Conservation (phyloP, 2,329 filamentous ascomycete genomes). For the Claviceps humidiphila region DNA sequence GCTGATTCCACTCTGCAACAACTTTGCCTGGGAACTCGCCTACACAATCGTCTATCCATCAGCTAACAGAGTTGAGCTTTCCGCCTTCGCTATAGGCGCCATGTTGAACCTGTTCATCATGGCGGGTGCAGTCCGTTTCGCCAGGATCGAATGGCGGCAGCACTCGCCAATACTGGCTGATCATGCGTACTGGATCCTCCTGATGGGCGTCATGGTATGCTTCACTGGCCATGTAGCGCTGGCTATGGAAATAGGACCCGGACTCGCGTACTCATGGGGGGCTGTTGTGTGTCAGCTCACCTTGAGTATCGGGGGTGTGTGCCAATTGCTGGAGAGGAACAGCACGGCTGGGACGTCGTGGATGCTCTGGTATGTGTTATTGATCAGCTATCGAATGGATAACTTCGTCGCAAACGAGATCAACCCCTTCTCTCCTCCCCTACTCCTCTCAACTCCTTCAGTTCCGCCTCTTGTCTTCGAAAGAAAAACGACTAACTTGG, state of each 20-base stretch:
- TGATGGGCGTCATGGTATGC: conserved; percentile 5
- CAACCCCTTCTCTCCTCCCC: background rate
- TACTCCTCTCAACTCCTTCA: background rate
- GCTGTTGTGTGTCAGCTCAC: conserved; percentile 8
- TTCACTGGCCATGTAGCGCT: conserved; percentile 8
- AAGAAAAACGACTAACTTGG: too few relatives aligned
- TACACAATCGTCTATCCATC: conserved; percentile 8
- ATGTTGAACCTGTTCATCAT: conserved; percentile 8
- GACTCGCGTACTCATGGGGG: conserved; percentile 8
- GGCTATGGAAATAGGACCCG: conserved; percentile 8
- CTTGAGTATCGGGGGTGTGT: conserved; percentile 7
- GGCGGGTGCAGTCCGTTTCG: conserved; percentile 4
- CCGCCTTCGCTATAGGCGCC: conserved; percentile 5
- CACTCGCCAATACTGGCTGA: conserved; percentile 7
- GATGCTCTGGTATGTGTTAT: conserved; percentile 5
- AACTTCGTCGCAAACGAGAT: background rate
- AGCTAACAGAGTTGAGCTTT: conserved; percentile 6
- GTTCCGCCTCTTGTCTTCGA: background rate
- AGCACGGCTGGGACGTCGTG: conserved; percentile 6
- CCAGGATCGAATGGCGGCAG: conserved; percentile 5
- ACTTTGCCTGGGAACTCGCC: conserved; percentile 8
- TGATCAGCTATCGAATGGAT: too few relatives aligned
- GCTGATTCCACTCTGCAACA: conserved; percentile 9
- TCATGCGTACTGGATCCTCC: conserved; percentile 4
- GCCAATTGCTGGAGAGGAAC: conserved; percentile 7